Evolutionary conservation across 495 filamentous ascomycete species (phyloP).

Genomic region (Hypoxylon fuscum): DNA sequence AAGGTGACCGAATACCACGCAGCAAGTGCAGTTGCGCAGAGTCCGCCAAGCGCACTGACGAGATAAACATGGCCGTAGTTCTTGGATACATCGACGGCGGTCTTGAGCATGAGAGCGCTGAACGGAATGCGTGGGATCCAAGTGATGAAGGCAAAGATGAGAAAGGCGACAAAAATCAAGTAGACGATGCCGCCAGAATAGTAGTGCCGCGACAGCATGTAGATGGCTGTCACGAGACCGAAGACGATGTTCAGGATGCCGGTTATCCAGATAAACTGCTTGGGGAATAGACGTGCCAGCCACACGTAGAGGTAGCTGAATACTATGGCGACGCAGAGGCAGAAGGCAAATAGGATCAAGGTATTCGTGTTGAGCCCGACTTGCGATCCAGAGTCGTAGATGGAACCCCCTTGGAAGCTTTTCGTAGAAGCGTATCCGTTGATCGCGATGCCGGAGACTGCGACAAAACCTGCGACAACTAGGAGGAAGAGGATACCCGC

Average conservation of each 20-base stretch:
- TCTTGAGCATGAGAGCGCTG: constrained; percentile 88
- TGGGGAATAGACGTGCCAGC: constrained; percentile 81
- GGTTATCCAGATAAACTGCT: constrained; percentile 92
- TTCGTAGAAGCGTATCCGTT: constrained; percentile 74
- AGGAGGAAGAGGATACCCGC: constrained; percentile 80
- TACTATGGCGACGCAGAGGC: constrained; percentile 73
- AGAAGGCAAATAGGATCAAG: constrained; percentile 81
- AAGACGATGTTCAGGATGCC: constrained; percentile 89
- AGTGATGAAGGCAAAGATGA: constrained; percentile 60
- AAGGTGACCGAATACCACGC: constrained; percentile 70
- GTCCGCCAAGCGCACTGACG: constrained; percentile 80
- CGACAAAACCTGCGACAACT: constrained; percentile 78
- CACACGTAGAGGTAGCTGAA: constrained; percentile 81
- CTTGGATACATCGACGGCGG: constrained; percentile 84
- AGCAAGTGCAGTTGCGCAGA: constrained; percentile 75
- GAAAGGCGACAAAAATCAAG: constrained; percentile 73
- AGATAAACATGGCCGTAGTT: constrained; percentile 85
- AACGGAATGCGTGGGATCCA: constrained; percentile 93
- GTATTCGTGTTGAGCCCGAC: constrained; percentile 84
- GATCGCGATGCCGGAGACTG: constrained; percentile 78
- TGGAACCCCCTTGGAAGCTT: constrained; percentile 74
- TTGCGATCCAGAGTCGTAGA: constrained; percentile 73
- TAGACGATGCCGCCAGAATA: constrained; percentile 88
- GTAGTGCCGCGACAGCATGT: constrained; percentile 72
- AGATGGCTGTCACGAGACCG: constrained; percentile 69